Conservation (phyloP, 345 rosid species). For the Eucalyptus fibrosa region DNA sequence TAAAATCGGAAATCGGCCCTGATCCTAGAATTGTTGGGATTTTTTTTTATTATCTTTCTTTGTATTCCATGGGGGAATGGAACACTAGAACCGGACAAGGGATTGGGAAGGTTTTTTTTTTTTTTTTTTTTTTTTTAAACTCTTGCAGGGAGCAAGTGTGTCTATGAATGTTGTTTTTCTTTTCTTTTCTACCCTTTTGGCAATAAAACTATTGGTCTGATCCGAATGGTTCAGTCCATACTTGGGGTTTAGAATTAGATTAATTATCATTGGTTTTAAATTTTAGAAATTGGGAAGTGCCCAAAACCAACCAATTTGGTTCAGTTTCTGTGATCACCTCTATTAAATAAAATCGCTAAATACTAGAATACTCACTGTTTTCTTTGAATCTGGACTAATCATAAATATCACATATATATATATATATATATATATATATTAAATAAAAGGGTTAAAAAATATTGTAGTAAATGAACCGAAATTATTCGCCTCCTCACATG, state of each 20-base stretch:
- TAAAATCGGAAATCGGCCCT: not conserved
- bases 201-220: not conserved
- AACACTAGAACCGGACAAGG: not conserved
- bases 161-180: not conserved
- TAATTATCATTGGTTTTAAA: rapidly evolving
- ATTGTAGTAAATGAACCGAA: not conserved
- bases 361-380: not conserved
- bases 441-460: not conserved
- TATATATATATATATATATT: no score
- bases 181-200: not conserved
- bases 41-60: no score
- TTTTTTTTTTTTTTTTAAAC: no score
- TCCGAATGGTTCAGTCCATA: no score
- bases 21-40: not conserved
- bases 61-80: not conserved
- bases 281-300: no score
- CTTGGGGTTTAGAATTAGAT: rapidly evolving
- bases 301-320: rapidly evolving
- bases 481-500: not conserved
- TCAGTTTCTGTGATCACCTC: no score
- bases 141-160: not conserved
- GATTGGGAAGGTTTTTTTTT: not conserved
- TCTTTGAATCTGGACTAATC: not conserved
- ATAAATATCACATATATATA: no score
- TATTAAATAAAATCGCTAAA: not conserved